Conservation (phyloP, 2,329 filamentous ascomycete genomes). For the Aureobasidium sp. region DNA sequence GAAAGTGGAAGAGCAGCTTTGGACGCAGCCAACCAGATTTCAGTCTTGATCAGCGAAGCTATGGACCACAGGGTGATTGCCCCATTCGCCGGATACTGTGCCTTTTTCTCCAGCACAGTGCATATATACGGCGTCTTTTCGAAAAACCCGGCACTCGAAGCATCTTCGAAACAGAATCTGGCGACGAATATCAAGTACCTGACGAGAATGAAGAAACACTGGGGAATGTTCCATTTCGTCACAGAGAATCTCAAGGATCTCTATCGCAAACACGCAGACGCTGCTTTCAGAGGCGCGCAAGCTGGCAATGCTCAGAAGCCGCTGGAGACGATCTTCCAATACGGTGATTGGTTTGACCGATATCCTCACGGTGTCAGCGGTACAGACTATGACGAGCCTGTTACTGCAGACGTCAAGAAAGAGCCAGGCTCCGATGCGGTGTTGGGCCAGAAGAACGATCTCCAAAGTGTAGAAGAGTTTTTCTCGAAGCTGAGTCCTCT, state of each 20-base stretch:
- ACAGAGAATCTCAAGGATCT: slow-evolving; percentile 84
- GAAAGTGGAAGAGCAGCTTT: slow-evolving; percentile 69
- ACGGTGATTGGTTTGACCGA: slow-evolving; percentile 93
- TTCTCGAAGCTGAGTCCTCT: slow-evolving; percentile 70
- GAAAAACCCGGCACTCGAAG: slow-evolving; percentile 66
- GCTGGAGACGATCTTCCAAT: slow-evolving; percentile 63
- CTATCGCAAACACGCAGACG: slow-evolving; percentile 76
- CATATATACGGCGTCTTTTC: slow-evolving; percentile 90
- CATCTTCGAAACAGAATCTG: slow-evolving; percentile 71
- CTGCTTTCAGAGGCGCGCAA: slow-evolving; percentile 57
- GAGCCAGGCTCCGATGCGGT: slow-evolving; percentile 81
- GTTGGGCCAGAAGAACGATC: slow-evolving; percentile 75
- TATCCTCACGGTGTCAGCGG: slow-evolving; percentile 88
- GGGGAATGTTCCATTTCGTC: slow-evolving; percentile 98
- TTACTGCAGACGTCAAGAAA: slow-evolving; percentile 53
- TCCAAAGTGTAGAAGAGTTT: slow-evolving; percentile 93
- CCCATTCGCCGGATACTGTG: slow-evolving; percentile 90
- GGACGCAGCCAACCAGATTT: slow-evolving; percentile 78
- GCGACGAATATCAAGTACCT: slow-evolving; percentile 84
- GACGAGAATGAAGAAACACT: slow-evolving; percentile 91
- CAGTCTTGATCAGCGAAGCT: slow-evolving; percentile 69
- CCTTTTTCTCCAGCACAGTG: slow-evolving; percentile 88
- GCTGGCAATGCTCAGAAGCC: slow-evolving; percentile 30
- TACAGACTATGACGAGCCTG: slow-evolving; percentile 70
- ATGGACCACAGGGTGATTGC: slow-evolving; percentile 74